phyloP scores from a whole-genome alignment of 352 stramenopile genomes.

The Phytophthora tubulina region DNA sequence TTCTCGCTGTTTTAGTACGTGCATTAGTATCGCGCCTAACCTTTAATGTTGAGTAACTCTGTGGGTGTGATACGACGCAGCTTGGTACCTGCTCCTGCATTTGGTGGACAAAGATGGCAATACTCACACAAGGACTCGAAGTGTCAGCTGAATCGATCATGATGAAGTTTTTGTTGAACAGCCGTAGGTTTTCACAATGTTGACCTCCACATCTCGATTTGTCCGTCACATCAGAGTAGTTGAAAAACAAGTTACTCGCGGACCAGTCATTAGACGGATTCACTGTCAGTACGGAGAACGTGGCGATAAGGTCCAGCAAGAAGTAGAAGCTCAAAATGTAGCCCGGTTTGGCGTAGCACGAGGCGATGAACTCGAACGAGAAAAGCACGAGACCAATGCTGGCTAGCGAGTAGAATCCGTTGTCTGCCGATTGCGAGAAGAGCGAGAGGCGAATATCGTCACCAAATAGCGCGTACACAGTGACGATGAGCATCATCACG shows the following conservation, averaged over 20 bases:
- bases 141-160: conserved; percentile 58
- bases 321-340: conserved; percentile 95
- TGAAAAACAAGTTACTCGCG: conserved; percentile 37
- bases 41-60: conserved; percentile 82
- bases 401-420: conserved; percentile 86
- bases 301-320: conserved; percentile 85
- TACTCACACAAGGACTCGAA: conserved; percentile 69
- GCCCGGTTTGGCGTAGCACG: conserved; percentile 73
- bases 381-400: conserved; percentile 91
- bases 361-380: conserved; percentile 87
- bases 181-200: conserved; percentile 82
- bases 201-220: conserved; percentile 67
- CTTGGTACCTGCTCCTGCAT: conserved; percentile 69
- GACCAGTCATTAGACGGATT: conserved; percentile 77
- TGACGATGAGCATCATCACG: conserved; percentile 91
- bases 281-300: conserved; percentile 73
- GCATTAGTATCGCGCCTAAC: conserved; percentile 54
- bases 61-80: conserved; percentile 83
- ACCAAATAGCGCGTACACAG: conserved; percentile 93
- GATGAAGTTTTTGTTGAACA: conserved; percentile 72
- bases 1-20: conserved; percentile 53
- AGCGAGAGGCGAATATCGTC: conserved; percentile 91
- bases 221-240: conserved; percentile 52
- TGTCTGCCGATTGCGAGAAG: conserved; percentile 77
- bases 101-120: conserved; percentile 89